Conservation (phyloP, 768 basidiomycete species). For the Suillus placidus region DNA sequence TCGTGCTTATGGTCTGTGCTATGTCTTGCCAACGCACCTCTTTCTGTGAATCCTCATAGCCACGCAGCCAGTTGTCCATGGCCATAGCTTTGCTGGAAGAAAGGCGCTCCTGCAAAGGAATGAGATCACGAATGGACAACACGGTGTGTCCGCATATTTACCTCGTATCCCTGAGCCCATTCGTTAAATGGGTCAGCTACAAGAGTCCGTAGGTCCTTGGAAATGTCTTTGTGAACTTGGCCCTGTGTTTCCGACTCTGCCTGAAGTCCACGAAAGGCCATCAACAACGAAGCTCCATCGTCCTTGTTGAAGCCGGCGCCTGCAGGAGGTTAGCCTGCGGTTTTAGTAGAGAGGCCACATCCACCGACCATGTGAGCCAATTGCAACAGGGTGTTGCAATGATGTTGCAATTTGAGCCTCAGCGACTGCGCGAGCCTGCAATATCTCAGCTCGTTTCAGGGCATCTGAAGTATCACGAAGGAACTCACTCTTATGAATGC, state of each 20-base stretch:
- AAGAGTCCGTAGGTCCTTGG: constrained; percentile 72
- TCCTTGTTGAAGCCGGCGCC: constrained; percentile 74
- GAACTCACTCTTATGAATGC: constrained; percentile 75
- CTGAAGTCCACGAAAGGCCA: constrained; percentile 81
- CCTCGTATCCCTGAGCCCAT: constrained; percentile 81
- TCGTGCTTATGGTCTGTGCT: neutral
- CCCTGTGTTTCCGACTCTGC: constrained; percentile 72
- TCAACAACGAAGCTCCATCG: constrained; percentile 80
- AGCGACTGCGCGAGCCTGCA: constrained; percentile 70
- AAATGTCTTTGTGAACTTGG: constrained; percentile 68
- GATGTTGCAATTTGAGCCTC: constrained; percentile 66
- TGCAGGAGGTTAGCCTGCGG: constrained; percentile 27
- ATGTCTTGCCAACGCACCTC: constrained; percentile 47
- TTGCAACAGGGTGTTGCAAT: constrained; percentile 53
- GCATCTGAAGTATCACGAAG: constrained; percentile 1
- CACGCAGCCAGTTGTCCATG: constrained; percentile 65
- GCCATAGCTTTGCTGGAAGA: constrained; percentile 57
- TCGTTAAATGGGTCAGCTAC: constrained; percentile 80
- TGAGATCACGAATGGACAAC: constrained; percentile 3
- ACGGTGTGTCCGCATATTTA: constrained; percentile 25
- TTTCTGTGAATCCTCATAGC: constrained; percentile 69
- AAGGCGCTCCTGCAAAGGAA: constrained; percentile 56
- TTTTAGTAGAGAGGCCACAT: constrained; percentile 15
- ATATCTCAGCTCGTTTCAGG: constrained; percentile 14
- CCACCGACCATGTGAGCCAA: constrained; percentile 51